phyloP scores from a whole-genome alignment of 345 rosid genomes.

The Trapa bicornis region DNA sequence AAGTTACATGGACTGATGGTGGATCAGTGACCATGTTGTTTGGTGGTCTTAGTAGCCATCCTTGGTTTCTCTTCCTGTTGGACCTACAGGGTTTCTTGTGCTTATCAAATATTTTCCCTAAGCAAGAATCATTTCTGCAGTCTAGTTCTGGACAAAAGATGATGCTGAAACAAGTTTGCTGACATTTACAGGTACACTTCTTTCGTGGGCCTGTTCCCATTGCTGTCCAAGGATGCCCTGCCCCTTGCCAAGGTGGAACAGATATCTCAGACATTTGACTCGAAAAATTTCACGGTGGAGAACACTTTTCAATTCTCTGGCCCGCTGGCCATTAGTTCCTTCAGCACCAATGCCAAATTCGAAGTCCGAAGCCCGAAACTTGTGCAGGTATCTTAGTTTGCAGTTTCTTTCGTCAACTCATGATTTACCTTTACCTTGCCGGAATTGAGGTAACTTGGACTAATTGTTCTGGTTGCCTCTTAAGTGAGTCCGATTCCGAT shows the following conservation, averaged over 20 bases:
- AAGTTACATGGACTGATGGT: background rate
- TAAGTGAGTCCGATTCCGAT: too few species aligned
- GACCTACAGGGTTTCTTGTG: background rate
- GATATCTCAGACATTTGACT: constrained; percentile 87
- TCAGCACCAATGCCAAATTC: constrained; percentile 77
- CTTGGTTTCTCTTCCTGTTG: background rate
- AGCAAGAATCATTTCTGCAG: background rate
- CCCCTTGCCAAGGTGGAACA: constrained; percentile 70
- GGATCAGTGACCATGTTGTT: background rate
- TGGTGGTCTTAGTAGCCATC: too few species aligned
- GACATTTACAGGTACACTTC: constrained; percentile 58
- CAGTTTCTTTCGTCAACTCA: background rate
- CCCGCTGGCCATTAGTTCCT: constrained; percentile 67
- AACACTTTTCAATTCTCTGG: constrained; percentile 68
- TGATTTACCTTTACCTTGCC: background rate
- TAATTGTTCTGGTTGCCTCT: background rate
- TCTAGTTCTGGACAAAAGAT: background rate
- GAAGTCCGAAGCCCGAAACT: constrained; percentile 84
- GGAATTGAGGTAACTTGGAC: background rate
- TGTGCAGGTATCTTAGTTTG: constrained; percentile 45
- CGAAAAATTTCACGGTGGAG: constrained; percentile 63
- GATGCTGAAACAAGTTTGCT: background rate
- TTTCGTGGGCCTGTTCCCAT: constrained; percentile 61
- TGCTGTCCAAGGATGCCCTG: constrained; percentile 52
- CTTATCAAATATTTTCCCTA: background rate